Evolutionary conservation across 208 protist species (phyloP).

Genomic region (Tritrichomonas foetus): DNA sequence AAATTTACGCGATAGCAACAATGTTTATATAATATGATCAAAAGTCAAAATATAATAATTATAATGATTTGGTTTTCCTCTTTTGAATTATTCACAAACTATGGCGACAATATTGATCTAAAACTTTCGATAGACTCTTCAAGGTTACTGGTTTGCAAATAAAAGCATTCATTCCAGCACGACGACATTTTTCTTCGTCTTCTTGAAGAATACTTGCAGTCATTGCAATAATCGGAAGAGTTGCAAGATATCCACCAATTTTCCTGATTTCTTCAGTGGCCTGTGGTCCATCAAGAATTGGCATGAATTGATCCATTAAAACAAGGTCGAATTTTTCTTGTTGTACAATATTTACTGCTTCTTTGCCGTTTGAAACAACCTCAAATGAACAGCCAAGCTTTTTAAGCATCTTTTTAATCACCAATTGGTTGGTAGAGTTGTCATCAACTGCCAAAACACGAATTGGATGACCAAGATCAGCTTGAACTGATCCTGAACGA

Average conservation of each 20-base stretch:
- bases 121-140: no score
- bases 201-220: background rate
- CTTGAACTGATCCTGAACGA: no score
- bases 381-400: background rate
- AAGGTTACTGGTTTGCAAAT: background rate
- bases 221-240: conserved; percentile 19
- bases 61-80: no score
- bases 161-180: background rate
- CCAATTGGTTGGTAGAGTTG: background rate
- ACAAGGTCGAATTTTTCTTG: background rate
- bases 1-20: no score
- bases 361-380: background rate
- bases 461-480: background rate
- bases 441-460: background rate
- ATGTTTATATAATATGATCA: no score
- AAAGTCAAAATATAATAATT: no score
- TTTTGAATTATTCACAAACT: no score
- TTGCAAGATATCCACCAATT: background rate
- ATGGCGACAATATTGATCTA: no score
- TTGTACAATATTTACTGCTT: background rate
- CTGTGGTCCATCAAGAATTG: background rate
- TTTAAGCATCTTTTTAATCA: background rate
- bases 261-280: background rate
- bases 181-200: background rate
- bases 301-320: background rate